Percentiles rank a stretch among this genome's conserved stretches.
Conservation (phyloP, 331 rosid species). For the Stylosanthes scabra region DNA sequence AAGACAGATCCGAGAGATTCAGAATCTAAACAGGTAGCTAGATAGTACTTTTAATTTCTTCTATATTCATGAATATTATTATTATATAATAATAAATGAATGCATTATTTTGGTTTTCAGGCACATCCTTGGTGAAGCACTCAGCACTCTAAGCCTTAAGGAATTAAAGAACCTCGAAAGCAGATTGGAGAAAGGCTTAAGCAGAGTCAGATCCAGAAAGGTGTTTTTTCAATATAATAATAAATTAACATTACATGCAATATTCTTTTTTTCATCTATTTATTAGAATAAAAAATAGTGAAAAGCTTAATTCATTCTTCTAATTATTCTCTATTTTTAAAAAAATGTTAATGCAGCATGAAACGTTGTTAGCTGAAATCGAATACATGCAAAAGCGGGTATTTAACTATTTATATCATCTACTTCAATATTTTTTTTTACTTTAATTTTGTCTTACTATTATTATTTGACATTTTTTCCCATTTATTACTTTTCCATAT, state of each 20-base stretch:
- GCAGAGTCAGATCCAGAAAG: slow-evolving; percentile 92
- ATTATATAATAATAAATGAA: background rate
- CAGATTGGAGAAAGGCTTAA: slow-evolving; percentile 93
- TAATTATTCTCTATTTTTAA: too few relatives aligned
- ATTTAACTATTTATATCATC: too few relatives aligned
- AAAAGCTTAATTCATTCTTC: too few relatives aligned
- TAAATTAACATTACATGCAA: too few relatives aligned
- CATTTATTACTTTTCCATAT: too few relatives aligned
- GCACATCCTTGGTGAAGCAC: slow-evolving; percentile 92
- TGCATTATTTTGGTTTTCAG: slow-evolving; percentile 43
- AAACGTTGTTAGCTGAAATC: slow-evolving; percentile 77
- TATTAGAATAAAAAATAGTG: too few relatives aligned
- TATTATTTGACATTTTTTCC: too few relatives aligned
- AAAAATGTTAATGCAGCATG: slow-evolving; percentile 63
- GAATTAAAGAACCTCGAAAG: slow-evolving; percentile 93
- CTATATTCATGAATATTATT: background rate
- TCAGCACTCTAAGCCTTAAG: slow-evolving; percentile 69
- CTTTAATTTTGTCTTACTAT: too few relatives aligned
- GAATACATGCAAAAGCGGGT: slow-evolving; percentile 98
- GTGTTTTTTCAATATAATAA: slow-evolving; percentile 37
- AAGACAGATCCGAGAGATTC: slow-evolving; percentile 90
- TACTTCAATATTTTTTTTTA: too few relatives aligned
- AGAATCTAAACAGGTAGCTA: slow-evolving; percentile 70
- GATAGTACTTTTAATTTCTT: slow-evolving; percentile 3
- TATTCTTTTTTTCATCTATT: too few relatives aligned